These are phyloP conservation scores for Epichloe coenophiala DNA, from an alignment of 2,329 filamentous ascomycete genomes.

Conservation along the genomic window DNA sequence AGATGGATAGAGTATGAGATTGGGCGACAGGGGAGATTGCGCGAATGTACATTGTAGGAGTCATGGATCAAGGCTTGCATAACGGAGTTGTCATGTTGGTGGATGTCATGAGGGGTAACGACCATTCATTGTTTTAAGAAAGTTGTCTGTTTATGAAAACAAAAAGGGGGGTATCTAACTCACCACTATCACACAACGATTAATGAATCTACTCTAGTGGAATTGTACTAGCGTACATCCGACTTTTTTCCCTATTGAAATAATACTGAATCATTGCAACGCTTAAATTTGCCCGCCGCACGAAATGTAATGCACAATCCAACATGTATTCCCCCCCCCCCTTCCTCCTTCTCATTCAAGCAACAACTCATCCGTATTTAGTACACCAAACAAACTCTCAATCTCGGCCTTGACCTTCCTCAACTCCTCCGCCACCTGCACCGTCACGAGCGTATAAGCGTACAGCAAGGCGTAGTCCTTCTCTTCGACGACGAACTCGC, in stretches of 20 bases:
- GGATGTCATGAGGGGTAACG: not conserved
- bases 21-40: slow-evolving; percentile 42
- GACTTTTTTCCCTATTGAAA: not conserved
- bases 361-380: slow-evolving; percentile 45
- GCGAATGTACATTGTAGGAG: slow-evolving; percentile 44
- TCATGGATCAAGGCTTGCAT: not conserved
- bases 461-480: slow-evolving; percentile 86
- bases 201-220: not conserved
- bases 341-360: slow-evolving; percentile 28
- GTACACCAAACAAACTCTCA: slow-evolving; percentile 47
- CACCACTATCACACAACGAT: not conserved
- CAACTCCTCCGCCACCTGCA: slow-evolving; percentile 52
- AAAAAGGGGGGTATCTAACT: not conserved
- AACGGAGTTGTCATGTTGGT: too few species aligned
- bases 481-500: slow-evolving; percentile 40
- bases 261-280: not conserved
- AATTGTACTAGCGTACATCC: not conserved
- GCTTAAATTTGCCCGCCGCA: not conserved
- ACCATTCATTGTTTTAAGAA: not conserved
- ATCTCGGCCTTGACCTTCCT: slow-evolving; percentile 46
- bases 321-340: not conserved
- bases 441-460: slow-evolving; percentile 65
- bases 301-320: not conserved
- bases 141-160: not conserved
- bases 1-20: slow-evolving; percentile 84